Evolutionary conservation across 805 yeast species (phyloP), one percentile per base, ranked within the genome.

Genomic region (Ogataea thermomethanolica): DNA sequence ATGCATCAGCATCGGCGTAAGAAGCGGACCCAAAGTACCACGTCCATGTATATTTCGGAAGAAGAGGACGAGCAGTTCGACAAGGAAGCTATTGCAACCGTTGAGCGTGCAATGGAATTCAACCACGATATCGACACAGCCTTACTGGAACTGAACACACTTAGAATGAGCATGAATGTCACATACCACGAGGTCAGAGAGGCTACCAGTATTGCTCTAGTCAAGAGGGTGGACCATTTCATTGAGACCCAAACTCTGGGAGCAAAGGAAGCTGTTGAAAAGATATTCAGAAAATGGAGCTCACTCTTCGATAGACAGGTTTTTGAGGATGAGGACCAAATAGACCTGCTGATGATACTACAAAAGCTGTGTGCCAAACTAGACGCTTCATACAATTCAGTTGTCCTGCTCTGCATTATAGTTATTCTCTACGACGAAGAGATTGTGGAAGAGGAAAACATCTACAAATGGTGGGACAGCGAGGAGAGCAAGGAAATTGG

Each of bases 121-220:
- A 85, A 88, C 61, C 99, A 93, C 63, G 95, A 86, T 55, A 71
- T 88, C 45, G 97, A 91, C 59, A 90, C 96, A 10, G 97, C 99
- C 0, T 66, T 88, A 48, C 68, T 93, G 44, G 99, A 93, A 66
- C 74, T 93, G 54, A 91, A 91, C 60, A 93, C 99, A 0, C 72
- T 93, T 56, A 76, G 98, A 66, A 91, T 93, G 99, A 87, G 96
- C 55, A 84, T 90, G 93, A 88, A 93, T 60, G 99, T 89, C 12
- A 76, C 93, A 0, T 91, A 93, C 62, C 95, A 87, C 55, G 96
- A 90, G 57, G 97, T 93, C 10, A 77, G 97, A 58, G 64, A 69
- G 23, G 95, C 95, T 5, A 87, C 96, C 0, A 69, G 79, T 25
- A 70, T 71, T 27, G 93, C 97, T 0, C 68, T 93, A 55, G 54